Conservation (phyloP, 1,284 basidiomycete species). For the Mrakiaceae sp. region DNA sequence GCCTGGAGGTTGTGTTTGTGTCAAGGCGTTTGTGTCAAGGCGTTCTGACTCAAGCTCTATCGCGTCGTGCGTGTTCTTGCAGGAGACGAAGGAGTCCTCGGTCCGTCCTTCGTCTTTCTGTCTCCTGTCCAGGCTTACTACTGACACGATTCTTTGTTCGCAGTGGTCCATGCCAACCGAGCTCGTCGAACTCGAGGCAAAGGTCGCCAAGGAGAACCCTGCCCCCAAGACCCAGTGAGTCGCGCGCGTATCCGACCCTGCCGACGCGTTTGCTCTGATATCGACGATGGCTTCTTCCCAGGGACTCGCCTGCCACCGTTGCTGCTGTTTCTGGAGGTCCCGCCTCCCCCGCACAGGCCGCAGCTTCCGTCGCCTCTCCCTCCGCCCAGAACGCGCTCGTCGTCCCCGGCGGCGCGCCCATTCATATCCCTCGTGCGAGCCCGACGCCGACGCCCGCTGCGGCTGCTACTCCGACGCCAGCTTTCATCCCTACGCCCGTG, state of each 20-base stretch:
- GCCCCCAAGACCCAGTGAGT: not conserved
- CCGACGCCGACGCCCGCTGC: constrained; percentile 10
- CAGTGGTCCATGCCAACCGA: constrained; percentile 91
- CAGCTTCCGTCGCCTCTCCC: constrained; percentile 19
- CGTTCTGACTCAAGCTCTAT: too few relatives aligned
- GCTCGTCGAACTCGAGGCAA: constrained; percentile 62
- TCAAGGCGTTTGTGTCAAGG: too few relatives aligned
- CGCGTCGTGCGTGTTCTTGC: not conserved
- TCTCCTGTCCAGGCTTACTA: constrained; percentile 1
- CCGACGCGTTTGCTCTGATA: too few relatives aligned
- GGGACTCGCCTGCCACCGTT: too few relatives aligned
- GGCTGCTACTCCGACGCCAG: constrained; percentile 7
- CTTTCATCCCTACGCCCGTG: constrained; percentile 1
- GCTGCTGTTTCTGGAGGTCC: not conserved
- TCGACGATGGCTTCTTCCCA: too few relatives aligned
- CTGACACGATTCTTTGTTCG: not conserved
- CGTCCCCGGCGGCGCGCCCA: constrained; percentile 14
- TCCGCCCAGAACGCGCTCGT: constrained; percentile 14
- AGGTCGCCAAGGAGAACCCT: constrained; percentile 62
- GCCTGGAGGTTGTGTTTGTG: not conserved
- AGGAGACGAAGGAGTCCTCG: constrained; percentile 33
- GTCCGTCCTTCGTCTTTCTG: constrained; percentile 12
- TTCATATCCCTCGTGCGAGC: not conserved
- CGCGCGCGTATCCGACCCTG: too few relatives aligned
- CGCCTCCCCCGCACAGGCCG: not conserved